A percentile compares a stretch with the other conserved stretches of the same genome.
Conservation (phyloP, 2,329 filamentous ascomycete species). For the Trichoderma citrinoviride region DNA sequence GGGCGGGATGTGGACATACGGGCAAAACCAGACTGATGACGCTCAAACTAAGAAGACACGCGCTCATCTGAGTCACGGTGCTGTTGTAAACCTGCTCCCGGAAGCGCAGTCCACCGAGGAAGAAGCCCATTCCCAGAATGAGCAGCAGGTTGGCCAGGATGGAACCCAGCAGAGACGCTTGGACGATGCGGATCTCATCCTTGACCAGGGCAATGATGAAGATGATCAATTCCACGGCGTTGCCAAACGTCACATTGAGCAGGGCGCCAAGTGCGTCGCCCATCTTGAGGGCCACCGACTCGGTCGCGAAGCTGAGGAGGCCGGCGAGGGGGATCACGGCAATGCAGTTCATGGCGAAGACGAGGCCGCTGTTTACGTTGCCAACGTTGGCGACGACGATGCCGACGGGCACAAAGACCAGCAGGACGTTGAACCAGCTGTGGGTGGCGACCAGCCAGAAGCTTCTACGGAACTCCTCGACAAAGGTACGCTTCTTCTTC, state of each 20-base stretch:
- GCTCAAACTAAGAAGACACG: slow-evolving; percentile 83
- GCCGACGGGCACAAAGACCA: slow-evolving; percentile 76
- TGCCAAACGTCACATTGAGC: slow-evolving; percentile 75
- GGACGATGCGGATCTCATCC: slow-evolving; percentile 85
- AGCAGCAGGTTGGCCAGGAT: slow-evolving; percentile 85
- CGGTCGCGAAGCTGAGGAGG: slow-evolving; percentile 69
- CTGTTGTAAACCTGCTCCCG: slow-evolving; percentile 95
- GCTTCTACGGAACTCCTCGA: slow-evolving; percentile 49
- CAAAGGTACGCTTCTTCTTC: slow-evolving; percentile 42
- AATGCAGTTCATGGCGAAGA: slow-evolving; percentile 73
- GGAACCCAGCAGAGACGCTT: slow-evolving; percentile 84
- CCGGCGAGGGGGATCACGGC: slow-evolving; percentile 74
- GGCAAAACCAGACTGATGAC: slow-evolving; percentile 86
- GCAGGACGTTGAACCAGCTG: slow-evolving; percentile 74
- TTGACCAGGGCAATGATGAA: slow-evolving; percentile 78
- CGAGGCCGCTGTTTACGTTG: slow-evolving; percentile 55
- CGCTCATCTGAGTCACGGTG: slow-evolving; percentile 94
- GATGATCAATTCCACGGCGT: slow-evolving; percentile 77
- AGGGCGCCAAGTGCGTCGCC: slow-evolving; percentile 71
- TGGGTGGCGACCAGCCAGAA: slow-evolving; percentile 60
- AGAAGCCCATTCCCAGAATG: slow-evolving; percentile 88
- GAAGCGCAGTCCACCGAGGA: slow-evolving; percentile 80
- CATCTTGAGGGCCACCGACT: slow-evolving; percentile 69
- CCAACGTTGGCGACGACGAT: slow-evolving; percentile 60
- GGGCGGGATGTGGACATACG: slow-evolving; percentile 44